Base-by-base conservation (phyloP, 306 rosid genomes). In the Nissolia schottii region DNA sequence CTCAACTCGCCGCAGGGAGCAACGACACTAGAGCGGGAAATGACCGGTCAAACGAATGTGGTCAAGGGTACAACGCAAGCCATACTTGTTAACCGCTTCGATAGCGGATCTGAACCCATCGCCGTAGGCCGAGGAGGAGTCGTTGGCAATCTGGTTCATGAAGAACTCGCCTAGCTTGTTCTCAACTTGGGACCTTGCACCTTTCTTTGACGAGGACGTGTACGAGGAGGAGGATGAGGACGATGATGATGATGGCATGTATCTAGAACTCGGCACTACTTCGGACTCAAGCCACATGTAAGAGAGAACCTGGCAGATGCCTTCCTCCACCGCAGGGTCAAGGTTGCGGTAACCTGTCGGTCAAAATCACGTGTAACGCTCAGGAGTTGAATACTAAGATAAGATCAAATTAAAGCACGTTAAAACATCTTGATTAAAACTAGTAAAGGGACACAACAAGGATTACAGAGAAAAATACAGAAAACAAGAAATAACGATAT, bases 241-340 rank as follows among this genome's bases (percentile, higher is more conserved):
- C 18, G 88, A 34, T 29, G 94, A 86, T 64, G 93, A 81, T 19
- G 93, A 91, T 54, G 97, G 84, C 88, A 79, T 86, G 77, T 16
- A 78, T 79, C 67, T 77, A 20, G 51, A 73, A n/a, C 80, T 81
- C 14, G 98, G 83, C 87, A 80, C 79, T 32, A 93, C 97, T 89
- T 93, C 98, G 12, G 98, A 53, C 20, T 91, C 98, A 77, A 93
- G 98, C 97, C 98, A 93, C 96, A 93, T 80, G 73, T 86, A 76
- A 11, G 98, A 93, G 41, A 93, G 96, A 79, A 90, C 88, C 64
- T 93, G 97, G 55, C 98, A 93, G 79, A 93, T 91, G 75, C 98
- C 98, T 80, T 93, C 98, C 85, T 90, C 98, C 64, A 93, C 89
- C 48, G 79, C 97, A 13, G 88, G 90, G 61, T 74, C 75, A 38